Base-by-base conservation (phyloP, 768 basidiomycete species). In the Xanthoconium stramineum region DNA sequence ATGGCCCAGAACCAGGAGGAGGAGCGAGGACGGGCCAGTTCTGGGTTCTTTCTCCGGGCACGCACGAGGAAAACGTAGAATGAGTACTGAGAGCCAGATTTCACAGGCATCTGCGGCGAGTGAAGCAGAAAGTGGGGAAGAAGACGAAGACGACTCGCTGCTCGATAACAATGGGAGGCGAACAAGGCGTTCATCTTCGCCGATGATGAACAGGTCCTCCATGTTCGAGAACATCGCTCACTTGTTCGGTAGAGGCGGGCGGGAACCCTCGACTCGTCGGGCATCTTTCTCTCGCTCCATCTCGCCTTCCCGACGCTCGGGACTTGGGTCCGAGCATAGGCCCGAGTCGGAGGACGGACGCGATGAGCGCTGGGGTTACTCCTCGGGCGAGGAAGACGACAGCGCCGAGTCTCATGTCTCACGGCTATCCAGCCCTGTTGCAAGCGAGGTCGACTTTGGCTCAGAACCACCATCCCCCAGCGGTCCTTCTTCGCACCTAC, bases 321-420 rank as follows among this genome's bases (percentile, higher is more conserved):
- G 79, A 43, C 78, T 80, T n/a, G 81, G 77, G 24, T 86, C 86
- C 7, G 85, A 88, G 33, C 72, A 84, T 66, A 84, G 78, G 20
- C 59, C 82, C 6, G 81, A 75, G 30, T 76, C 74, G 12, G 85
- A 80, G 4, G 80, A 82, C 29, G 83, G 83, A 38, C 78, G 75
- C 55, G 83, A 85, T 43, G 89, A 92, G 60, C 80, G 90, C n/a
- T 94, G 92, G 92, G 92, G 92, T 5, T 94, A 94, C 71, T 85
- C 88, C n/a, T 93, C 92, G 4, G 89, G 83, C 24, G 92, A 94
- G 65, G 89, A 81, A 55, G 80, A 88, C 63, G 82, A 83, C 24
- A 77, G 76, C 20, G 77, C 35, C 14, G 69, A 50, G 14, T 71
- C 71, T 32, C 40, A 53, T 20, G 32, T 33, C 17, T 67, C 69